These are phyloP conservation scores for Boletus rubroflammeus DNA, from an alignment of 768 basidiomycete species.

Conservation along the genomic window DNA sequence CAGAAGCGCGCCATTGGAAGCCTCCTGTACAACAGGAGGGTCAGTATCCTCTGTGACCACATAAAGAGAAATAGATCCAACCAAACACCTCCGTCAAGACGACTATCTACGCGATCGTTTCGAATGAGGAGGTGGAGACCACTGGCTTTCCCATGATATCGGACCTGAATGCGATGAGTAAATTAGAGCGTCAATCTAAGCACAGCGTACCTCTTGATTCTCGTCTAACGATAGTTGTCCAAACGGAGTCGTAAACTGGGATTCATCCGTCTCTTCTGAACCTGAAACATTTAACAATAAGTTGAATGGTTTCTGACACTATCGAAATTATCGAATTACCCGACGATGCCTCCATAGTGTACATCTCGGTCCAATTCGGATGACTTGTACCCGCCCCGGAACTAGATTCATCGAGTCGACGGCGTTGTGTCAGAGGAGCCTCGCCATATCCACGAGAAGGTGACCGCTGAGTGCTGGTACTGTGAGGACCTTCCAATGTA, in stretches of 20 bases:
- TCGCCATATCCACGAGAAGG: constrained; percentile 29
- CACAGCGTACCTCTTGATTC: constrained; percentile 56
- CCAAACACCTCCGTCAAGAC: constrained; percentile 69
- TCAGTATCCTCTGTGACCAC: constrained; percentile 10
- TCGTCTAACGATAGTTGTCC: constrained; percentile 75
- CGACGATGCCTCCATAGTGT: constrained; percentile 48
- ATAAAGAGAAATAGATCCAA: constrained; percentile 28
- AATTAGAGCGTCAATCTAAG: neutral
- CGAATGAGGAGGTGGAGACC: constrained; percentile 73
- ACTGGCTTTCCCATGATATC: constrained; percentile 77
- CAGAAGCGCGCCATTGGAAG: constrained; percentile 74
- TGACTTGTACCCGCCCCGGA: constrained; percentile 15
- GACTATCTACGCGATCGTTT: constrained; percentile 61
- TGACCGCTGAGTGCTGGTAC: constrained; percentile 8
- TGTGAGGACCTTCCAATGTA: constrained; percentile 6
- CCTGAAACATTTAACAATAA: constrained; percentile 25
- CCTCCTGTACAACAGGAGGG: constrained; percentile 40
- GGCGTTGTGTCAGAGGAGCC: constrained; percentile 42
- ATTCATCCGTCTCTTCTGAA: constrained; percentile 37
- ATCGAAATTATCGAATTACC: constrained; percentile 18
- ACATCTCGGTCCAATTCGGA: constrained; percentile 58
- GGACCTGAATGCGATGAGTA: constrained; percentile 49
- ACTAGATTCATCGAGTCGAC: constrained; percentile 38
- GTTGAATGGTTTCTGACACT: constrained; percentile 3
- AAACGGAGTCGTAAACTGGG: constrained; percentile 51